Evolutionary conservation across 129 eudicot genomes (phyloP).

Genomic region (Tagetes patula): DNA sequence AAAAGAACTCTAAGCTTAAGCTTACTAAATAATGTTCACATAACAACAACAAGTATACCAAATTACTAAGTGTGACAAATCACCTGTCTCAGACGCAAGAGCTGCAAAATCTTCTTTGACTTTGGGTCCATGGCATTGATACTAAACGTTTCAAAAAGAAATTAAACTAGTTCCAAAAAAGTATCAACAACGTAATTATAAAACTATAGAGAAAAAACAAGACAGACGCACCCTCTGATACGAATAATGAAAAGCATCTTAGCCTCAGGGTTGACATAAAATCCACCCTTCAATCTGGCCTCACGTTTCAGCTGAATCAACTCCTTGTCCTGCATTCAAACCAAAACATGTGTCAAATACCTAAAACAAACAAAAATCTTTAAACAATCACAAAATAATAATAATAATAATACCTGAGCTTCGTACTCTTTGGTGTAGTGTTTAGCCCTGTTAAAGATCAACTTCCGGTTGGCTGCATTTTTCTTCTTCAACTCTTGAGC

Average conservation of each 20-base stretch:
- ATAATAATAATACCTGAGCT: constrained; percentile 50
- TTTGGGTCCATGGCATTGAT: constrained; percentile 80
- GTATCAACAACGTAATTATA: not conserved
- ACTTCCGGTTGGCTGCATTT: constrained; percentile 62
- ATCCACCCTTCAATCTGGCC: constrained; percentile 74
- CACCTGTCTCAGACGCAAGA: constrained; percentile 88
- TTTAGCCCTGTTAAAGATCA: constrained; percentile 43
- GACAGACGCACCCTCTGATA: constrained; percentile 61
- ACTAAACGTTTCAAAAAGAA: constrained; percentile 35
- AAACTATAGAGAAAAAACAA: not conserved
- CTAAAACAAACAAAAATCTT: no score
- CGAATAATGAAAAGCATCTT: constrained; percentile 74
- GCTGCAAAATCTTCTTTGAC: constrained; percentile 79
- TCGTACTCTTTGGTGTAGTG: constrained; percentile 68
- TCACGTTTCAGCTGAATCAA: constrained; percentile 74
- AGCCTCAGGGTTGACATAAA: constrained; percentile 82
- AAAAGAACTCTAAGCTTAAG: not conserved
- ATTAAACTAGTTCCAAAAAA: not conserved
- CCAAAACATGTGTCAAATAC: not conserved
- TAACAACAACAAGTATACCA: no score
- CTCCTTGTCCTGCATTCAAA: constrained; percentile 52
- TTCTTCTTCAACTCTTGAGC: constrained; percentile 57
- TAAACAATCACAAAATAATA: no score
- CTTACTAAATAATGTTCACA: no score
- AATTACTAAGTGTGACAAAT: not conserved